A percentile compares a stretch with the other conserved stretches of the same genome.
Evolutionary conservation across 2,329 filamentous ascomycete species (phyloP).

Genomic region (Metarhizium album): DNA sequence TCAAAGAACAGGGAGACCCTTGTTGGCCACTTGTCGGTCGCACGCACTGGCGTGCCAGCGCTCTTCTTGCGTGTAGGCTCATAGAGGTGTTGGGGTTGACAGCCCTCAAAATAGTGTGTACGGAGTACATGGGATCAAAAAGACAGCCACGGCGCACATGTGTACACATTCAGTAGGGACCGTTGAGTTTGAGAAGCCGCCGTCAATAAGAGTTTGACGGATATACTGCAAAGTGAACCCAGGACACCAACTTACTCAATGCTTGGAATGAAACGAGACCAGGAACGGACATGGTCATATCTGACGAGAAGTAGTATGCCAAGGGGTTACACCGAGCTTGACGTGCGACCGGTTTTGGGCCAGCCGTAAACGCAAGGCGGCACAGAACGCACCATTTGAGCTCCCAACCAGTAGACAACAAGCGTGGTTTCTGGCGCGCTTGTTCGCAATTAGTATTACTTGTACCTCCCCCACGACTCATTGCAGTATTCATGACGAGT

Average conservation of each 20-base stretch:
- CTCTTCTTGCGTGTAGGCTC: no score
- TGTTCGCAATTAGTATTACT: neutral
- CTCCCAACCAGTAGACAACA: neutral
- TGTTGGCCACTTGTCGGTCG: neutral
- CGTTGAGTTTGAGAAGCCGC: neutral
- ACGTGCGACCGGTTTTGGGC: slow-evolving; percentile 12
- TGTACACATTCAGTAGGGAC: neutral
- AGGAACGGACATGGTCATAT: slow-evolving; percentile 6
- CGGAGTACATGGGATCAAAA: neutral
- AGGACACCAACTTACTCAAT: slow-evolving; percentile 7
- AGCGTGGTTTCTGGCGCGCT: neutral
- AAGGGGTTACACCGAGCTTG: slow-evolving; percentile 7
- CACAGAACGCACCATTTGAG: neutral
- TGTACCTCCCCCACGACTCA: neutral
- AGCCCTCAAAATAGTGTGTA: no score
- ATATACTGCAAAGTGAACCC: slow-evolving; percentile 4
- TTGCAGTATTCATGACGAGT: slow-evolving; percentile 3
- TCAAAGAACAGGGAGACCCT: neutral
- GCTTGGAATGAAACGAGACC: slow-evolving; percentile 11
- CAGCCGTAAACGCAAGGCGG: slow-evolving; percentile 6
- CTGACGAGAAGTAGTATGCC: slow-evolving; percentile 4
- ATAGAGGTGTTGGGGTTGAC: neutral
- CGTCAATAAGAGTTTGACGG: neutral
- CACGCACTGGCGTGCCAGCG: neutral
- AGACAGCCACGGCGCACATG: slow-evolving; percentile 3